These are phyloP conservation scores for Trametes sanguinea DNA, from an alignment of 768 basidiomycete species.

Conservation along the genomic window DNA sequence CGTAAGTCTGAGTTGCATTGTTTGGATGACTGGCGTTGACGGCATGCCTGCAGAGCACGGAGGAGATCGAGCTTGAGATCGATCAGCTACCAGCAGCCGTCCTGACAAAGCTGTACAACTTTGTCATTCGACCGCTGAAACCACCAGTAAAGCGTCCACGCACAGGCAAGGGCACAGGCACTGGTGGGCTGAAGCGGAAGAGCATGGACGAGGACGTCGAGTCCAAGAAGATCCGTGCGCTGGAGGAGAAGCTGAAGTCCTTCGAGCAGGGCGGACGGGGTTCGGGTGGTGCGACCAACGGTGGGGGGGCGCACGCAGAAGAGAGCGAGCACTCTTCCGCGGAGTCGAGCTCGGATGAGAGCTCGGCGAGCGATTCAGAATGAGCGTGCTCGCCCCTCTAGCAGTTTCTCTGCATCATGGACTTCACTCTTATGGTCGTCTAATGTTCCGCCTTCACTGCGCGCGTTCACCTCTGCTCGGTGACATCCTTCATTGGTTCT, in stretches of 20 bases:
- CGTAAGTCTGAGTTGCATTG: slow-evolving; percentile 50
- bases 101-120: slow-evolving; percentile 92
- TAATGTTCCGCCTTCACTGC: slow-evolving; percentile 3
- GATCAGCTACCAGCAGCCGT: slow-evolving; percentile 85
- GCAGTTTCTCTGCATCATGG: neutral
- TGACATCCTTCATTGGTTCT: slow-evolving; percentile 3
- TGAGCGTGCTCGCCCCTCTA: slow-evolving; percentile 37
- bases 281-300: slow-evolving; percentile 28
- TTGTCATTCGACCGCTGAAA: slow-evolving; percentile 80
- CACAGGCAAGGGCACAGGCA: slow-evolving; percentile 78
- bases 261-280: slow-evolving; percentile 60
- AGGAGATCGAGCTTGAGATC: slow-evolving; percentile 99
- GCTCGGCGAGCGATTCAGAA: slow-evolving; percentile 84
- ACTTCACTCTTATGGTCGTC: slow-evolving; percentile 9
- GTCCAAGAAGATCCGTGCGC: slow-evolving; percentile 88
- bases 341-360: slow-evolving; percentile 79
- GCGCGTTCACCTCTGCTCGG: slow-evolving; percentile 21
- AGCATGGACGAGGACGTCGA: slow-evolving; percentile 98
- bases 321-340: slow-evolving; percentile 79
- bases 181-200: slow-evolving; percentile 89
- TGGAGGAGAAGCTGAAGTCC: slow-evolving; percentile 85
- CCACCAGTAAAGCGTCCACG: slow-evolving; percentile 63
- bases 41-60: slow-evolving; percentile 67
- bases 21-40: neutral
- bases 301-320: slow-evolving; percentile 45